Evolutionary conservation across 306 rosid genomes (phyloP).

Genomic region (Quercus engelmannii): DNA sequence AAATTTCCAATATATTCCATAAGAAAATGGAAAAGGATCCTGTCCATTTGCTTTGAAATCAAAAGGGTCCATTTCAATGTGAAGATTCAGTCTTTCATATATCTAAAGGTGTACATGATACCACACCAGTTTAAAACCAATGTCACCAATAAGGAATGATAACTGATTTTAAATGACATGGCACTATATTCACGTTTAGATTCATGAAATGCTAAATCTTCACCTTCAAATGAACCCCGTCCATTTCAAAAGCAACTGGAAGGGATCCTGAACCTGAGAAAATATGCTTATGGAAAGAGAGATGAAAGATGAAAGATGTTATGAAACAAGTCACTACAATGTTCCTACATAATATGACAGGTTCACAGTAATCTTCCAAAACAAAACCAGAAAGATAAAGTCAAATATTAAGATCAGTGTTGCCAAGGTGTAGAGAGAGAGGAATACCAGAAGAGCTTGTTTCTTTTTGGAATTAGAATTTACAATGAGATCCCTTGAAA

Average conservation of each 20-base stretch:
- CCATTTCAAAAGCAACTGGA: too few relatives aligned
- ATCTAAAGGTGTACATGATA: too few relatives aligned
- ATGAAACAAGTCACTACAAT: neutral
- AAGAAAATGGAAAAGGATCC: neutral
- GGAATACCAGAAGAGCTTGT: slow-evolving; percentile 81
- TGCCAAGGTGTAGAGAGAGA: slow-evolving; percentile 11
- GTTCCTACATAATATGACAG: neutral
- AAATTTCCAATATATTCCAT: neutral
- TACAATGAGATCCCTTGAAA: slow-evolving; percentile 94
- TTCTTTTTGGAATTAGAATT: slow-evolving; percentile 90
- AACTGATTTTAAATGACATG: too few relatives aligned
- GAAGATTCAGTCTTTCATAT: too few relatives aligned
- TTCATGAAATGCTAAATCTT: too few relatives aligned
- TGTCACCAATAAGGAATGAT: too few relatives aligned
- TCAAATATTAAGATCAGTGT: slow-evolving; percentile 17
- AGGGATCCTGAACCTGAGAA: neutral
- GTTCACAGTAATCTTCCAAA: neutral
- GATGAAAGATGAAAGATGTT: neutral
- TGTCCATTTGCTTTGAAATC: too few relatives aligned
- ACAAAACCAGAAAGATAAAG: slow-evolving; percentile 6
- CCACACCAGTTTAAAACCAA: too few relatives aligned
- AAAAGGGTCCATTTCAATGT: too few relatives aligned
- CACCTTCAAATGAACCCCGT: too few relatives aligned
- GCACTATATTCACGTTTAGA: too few relatives aligned
- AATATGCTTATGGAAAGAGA: neutral